Base-by-base conservation (phyloP, 805 yeast species). In the Grigorovia yakushimaensis region DNA sequence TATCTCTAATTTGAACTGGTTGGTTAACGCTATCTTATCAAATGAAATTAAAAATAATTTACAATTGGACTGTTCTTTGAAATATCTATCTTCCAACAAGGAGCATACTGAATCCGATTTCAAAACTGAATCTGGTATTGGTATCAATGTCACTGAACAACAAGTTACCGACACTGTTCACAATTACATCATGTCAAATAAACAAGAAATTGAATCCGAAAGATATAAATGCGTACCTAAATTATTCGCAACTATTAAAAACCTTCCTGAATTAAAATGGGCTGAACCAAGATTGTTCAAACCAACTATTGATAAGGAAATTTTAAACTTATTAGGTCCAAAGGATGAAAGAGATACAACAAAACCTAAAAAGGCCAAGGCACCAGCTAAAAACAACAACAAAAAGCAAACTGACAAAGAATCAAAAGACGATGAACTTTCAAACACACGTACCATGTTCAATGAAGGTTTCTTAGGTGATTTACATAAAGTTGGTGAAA, bases 391-490 rank as follows among this genome's bases (percentile, higher is more conserved):
- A 11, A 45, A 47, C 4, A 56, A 54, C 15, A 53, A 58, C 11
- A 52, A 47, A 17, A 59, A 61, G 13, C 59, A 60, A 20, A 60
- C 56, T 37, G 45, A 49, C 35, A 55, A 55, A 27, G 40, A 48
- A 19, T 19, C 40, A 10, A 41, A 48, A 6, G 17, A 51, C 35
- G 51, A 46, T 27, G 54, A 47, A 17, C 19, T 13, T 17, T 6
- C 38, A 23, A 53, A 55, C 18, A 62, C 65, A 35, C 68, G 94
- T 69, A 78, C 88, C 43, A 93, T 93, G 96, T 93, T 89, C 63
- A 72, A 80, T 17, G 97, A 93, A 66, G 99, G 99, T 8, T 93
- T 93, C 72, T 72, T 93, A 50, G 98, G 98, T 42, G 95, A 86
- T 51, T 73, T 93, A 58, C 98, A 93, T 68, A 85, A 85, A 65